Evolutionary conservation across 805 yeast genomes (phyloP).

Genomic region (Myxozyma neotropica): DNA sequence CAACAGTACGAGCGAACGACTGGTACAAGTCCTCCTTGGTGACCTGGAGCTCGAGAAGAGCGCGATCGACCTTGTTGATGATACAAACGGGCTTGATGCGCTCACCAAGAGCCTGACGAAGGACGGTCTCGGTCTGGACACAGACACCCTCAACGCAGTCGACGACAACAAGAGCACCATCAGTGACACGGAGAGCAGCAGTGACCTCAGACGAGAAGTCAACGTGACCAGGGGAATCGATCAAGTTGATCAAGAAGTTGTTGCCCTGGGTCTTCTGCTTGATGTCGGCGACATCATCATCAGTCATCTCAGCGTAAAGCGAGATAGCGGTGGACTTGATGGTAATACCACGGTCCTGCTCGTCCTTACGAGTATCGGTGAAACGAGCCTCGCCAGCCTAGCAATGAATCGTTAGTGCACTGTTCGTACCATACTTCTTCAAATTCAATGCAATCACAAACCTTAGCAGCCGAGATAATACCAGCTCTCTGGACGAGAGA

Average conservation of each 20-base stretch:
- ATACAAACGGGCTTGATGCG: conserved; percentile 98
- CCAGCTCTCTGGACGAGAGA: conserved; percentile 99
- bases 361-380: conserved; percentile 99
- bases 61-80: conserved; percentile 99
- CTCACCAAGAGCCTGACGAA: conserved; percentile 99
- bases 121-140: conserved; percentile 99
- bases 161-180: conserved; percentile 99
- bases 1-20: conserved; percentile 97
- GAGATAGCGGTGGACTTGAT: conserved; percentile 99
- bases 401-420: neutral
- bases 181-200: conserved; percentile 99
- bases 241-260: conserved; percentile 95
- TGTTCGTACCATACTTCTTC: neutral
- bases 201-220: conserved; percentile 99
- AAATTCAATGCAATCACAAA: neutral
- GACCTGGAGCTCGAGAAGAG: conserved; percentile 97
- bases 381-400: conserved; percentile 99
- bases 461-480: conserved; percentile 96
- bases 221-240: conserved; percentile 99
- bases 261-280: conserved; percentile 88
- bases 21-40: conserved; percentile 99
- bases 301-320: conserved; percentile 82
- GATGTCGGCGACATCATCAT: conserved; percentile 84
- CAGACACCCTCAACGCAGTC: conserved; percentile 99
- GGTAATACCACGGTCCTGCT: conserved; percentile 99